phyloP scores from a whole-genome alignment of 2,329 filamentous ascomycete species.

The Penicillium polonicum region DNA sequence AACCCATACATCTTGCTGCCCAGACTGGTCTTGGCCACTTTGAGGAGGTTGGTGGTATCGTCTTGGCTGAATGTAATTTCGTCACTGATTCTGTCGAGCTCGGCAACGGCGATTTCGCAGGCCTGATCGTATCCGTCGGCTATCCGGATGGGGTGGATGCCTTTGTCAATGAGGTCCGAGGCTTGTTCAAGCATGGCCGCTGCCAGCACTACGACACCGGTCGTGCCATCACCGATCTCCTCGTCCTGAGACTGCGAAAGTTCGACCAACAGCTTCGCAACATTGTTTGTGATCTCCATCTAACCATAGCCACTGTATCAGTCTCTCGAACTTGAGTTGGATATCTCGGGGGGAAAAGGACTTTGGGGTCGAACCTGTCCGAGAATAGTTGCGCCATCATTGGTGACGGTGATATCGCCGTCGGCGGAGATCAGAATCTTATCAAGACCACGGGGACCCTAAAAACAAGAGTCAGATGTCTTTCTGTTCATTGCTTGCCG shows the following conservation, averaged over 20 bases:
- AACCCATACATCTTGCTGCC: conserved; percentile 80
- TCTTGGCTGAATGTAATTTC: conserved; percentile 79
- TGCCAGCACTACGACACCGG: conserved; percentile 92
- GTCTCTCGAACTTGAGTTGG: conserved; percentile 1
- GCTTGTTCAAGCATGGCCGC: conserved; percentile 95
- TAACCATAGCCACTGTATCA: conserved; percentile 40
- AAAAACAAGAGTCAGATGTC: conserved; percentile 13
- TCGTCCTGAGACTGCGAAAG: conserved; percentile 98
- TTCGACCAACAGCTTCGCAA: conserved; percentile 93
- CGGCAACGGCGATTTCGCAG: conserved; percentile 90
- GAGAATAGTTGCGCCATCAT: conserved; percentile 96
- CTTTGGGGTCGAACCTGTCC: conserved; percentile 56
- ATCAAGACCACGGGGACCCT: conserved; percentile 90
- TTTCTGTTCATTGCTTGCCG: neutral
- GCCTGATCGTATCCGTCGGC: conserved; percentile 97
- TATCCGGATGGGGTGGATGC: conserved; percentile 97
- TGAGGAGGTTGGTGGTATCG: conserved; percentile 80
- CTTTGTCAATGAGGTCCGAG: conserved; percentile 97
- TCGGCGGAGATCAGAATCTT: conserved; percentile 99
- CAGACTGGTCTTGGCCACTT: conserved; percentile 92
- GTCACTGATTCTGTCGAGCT: conserved; percentile 92
- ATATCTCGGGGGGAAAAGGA: conserved; percentile 6
- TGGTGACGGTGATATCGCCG: conserved; percentile 98
- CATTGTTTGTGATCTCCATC: conserved; percentile 99
- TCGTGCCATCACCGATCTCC: conserved; percentile 97